These are phyloP conservation scores for Neocatenulostroma microsporum DNA, from an alignment of 2,329 filamentous ascomycete genomes.

Conservation along the genomic window DNA sequence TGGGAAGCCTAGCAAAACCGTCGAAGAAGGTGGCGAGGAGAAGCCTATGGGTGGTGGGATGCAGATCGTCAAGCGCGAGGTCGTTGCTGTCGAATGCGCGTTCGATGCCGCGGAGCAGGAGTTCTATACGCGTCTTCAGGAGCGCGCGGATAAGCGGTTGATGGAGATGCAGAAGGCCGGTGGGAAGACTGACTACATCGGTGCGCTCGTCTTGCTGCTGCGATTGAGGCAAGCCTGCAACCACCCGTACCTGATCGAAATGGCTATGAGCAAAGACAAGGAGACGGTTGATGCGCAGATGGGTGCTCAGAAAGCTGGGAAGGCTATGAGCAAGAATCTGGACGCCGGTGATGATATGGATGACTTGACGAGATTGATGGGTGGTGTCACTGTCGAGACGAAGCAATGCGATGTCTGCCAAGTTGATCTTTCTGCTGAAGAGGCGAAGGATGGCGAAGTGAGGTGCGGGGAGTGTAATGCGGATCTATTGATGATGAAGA, in stretches of 20 bases:
- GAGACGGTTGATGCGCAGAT: constrained; percentile 60
- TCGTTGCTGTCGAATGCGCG: constrained; percentile 68
- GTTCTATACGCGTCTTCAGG: constrained; percentile 79
- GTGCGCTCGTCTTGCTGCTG: constrained; percentile 83
- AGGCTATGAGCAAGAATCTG: constrained; percentile 42
- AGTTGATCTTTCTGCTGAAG: constrained; percentile 53
- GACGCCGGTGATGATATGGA: constrained; percentile 58
- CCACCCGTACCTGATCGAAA: constrained; percentile 79
- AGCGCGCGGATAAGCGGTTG: constrained; percentile 76
- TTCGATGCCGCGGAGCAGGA: constrained; percentile 72
- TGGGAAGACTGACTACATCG: constrained; percentile 78
- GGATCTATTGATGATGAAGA: constrained; percentile 55
- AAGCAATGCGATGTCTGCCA: constrained; percentile 83
- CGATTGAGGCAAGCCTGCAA: constrained; percentile 90
- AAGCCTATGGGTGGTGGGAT: constrained; percentile 62
- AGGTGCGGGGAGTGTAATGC: constrained; percentile 67
- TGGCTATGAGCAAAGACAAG: constrained; percentile 77
- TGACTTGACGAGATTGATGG: constrained; percentile 76
- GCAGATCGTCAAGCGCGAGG: constrained; percentile 84
- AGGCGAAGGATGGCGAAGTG: constrained; percentile 46
- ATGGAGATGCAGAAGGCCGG: constrained; percentile 74
- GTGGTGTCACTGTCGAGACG: constrained; percentile 67
- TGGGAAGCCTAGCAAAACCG: constrained; percentile 56
- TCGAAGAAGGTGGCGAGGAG: constrained; percentile 46
- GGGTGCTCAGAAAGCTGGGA: too few relatives aligned